Base-by-base conservation (phyloP, 805 yeast genomes). In the Sugiyamaella qingdaonensis region DNA sequence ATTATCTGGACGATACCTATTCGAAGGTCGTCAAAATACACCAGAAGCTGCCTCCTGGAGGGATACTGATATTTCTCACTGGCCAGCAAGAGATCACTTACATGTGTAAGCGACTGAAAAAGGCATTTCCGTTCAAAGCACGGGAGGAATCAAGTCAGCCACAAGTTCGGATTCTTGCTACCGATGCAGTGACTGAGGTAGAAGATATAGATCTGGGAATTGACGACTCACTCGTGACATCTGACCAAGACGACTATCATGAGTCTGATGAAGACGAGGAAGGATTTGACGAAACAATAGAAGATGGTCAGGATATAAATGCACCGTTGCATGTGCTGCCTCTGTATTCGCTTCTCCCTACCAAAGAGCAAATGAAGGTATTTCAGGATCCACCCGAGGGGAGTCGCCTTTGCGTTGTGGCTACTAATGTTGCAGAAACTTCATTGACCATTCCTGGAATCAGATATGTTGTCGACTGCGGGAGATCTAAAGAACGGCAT, bases 351-450 rank as follows among this genome's bases (percentile, higher is more conserved):
- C 73, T 94, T 45, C 74, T 94, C 36, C 96, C 99, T n/a, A 90
- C 98, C 0, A 81, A 80, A 46, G 96, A 94, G 64, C 99, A 94
- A 71, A 84, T 94, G 90, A 87, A 84, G 65, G 95, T 94, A 1
- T 94, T 94, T 65, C 80, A 87, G 53, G 74, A 76, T 0, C 95
- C 97, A 1, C 99, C 99, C 2, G 71, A 73, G 24, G 96, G 95
- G 3, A 78, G 90, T 39, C 77, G 99, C 62, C 68, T 94, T 9
- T 90, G 97, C 74, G 86, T 94, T 37, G 88, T 94, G 32, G 96
- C 99, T 4, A 94, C 99, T 1, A 94, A 94, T 65, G 95, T 94
- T 53, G 99, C 99, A 0, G 99, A 94, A 68, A 94, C 99, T 0
- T 90, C 97, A 1, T 77, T 94, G 66, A 94, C 99, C 0, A 94